These are phyloP conservation scores for Chlorella variabilis DNA, from an alignment of 163 green algal species.

Conservation along the genomic window DNA sequence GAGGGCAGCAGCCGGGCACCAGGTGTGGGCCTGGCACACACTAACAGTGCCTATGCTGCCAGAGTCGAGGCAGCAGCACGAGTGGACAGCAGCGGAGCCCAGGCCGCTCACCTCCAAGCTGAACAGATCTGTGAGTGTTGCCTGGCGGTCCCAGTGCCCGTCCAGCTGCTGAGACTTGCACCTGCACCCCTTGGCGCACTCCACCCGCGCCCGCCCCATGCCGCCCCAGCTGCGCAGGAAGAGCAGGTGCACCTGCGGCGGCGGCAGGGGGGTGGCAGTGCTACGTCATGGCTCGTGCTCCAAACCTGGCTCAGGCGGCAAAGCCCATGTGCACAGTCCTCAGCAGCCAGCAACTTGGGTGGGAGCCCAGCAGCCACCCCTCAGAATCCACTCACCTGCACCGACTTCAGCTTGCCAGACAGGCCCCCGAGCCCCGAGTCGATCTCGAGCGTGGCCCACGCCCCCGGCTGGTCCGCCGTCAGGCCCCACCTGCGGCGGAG, in stretches of 20 bases:
- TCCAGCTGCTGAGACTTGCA: constrained; percentile 15
- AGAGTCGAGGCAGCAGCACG: not conserved
- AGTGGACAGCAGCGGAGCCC: too few species aligned
- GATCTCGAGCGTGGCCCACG: not conserved
- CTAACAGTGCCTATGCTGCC: too few species aligned
- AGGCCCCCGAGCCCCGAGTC: constrained; percentile 24
- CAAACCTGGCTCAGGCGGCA: too few species aligned
- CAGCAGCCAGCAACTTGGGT: not conserved
- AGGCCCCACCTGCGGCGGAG: constrained; percentile 15
- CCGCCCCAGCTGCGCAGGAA: constrained; percentile 22
- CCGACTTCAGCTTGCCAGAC: not conserved
- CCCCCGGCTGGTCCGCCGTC: not conserved
- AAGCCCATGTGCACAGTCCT: too few species aligned
- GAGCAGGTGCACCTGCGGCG: constrained; percentile 15
- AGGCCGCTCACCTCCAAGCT: not conserved
- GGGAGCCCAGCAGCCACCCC: too few species aligned
- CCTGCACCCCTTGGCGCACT: constrained; percentile 12
- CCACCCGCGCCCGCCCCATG: constrained; percentile 14
- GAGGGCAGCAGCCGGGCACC: not conserved
- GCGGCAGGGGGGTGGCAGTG: not conserved
- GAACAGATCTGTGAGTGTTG: constrained; percentile 18
- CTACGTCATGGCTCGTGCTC: too few species aligned
- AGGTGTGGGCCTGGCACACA: too few species aligned
- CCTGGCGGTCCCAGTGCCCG: constrained; percentile 22
- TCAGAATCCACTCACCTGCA: constrained; percentile 26